Conservation (phyloP, 352 stramenopile genomes). For the Globisporangium nunn region DNA sequence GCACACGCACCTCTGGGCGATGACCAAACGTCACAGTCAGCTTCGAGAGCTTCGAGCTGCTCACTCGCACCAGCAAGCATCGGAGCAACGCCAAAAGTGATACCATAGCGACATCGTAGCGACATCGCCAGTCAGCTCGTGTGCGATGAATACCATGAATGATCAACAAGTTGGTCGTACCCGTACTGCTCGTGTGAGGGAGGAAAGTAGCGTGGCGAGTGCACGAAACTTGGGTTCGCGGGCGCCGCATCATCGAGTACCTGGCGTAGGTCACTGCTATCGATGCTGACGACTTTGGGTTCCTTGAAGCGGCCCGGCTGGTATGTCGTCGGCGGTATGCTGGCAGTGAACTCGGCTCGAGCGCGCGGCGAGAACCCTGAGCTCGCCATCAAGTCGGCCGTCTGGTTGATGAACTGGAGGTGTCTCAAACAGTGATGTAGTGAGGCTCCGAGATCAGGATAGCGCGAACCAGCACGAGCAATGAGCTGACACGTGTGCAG, state of each 20-base stretch:
- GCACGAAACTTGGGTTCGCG: constrained; percentile 1
- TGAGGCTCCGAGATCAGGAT: too few relatives aligned
- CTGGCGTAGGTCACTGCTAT: constrained; percentile 32
- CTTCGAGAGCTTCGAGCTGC: constrained; percentile 28
- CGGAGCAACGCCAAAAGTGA: too few relatives aligned
- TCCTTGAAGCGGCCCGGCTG: constrained; percentile 27
- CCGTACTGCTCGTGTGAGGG: constrained; percentile 30
- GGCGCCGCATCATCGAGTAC: constrained; percentile 3
- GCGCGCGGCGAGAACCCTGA: constrained; percentile 38
- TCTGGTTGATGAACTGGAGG: constrained; percentile 62
- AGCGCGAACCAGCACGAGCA: neutral
- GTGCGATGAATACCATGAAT: neutral
- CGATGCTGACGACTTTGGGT: constrained; percentile 46
- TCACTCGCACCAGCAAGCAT: neutral
- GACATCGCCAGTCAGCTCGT: neutral
- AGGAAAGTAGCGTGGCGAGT: constrained; percentile 14
- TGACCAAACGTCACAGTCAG: constrained; percentile 67
- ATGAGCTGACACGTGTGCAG: too few relatives aligned
- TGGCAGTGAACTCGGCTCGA: constrained; percentile 44
- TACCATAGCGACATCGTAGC: too few relatives aligned
- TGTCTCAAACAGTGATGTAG: too few relatives aligned
- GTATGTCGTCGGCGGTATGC: constrained; percentile 32
- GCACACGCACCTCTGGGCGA: constrained; percentile 22
- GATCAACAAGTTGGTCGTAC: constrained; percentile 8
- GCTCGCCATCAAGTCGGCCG: constrained; percentile 47